A percentile compares a stretch with the other conserved stretches of the same genome.
Conservation (phyloP, 2,329 filamentous ascomycete genomes). For the Teratosphaeria zuluensis region DNA sequence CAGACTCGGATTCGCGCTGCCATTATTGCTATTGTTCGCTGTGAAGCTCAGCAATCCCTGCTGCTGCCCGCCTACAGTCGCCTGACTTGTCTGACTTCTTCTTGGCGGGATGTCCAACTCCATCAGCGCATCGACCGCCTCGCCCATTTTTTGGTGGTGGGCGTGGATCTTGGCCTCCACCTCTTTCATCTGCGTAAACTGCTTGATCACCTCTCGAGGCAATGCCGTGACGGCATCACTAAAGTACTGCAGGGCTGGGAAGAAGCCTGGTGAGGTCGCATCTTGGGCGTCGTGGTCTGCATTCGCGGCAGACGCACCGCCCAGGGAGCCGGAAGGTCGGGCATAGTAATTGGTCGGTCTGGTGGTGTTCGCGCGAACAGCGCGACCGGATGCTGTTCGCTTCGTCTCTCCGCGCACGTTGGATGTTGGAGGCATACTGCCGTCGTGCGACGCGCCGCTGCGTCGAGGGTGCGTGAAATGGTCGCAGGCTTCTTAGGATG, state of each 20-base stretch:
- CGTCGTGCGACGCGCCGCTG: slow-evolving; percentile 4
- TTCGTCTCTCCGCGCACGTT: slow-evolving; percentile 3
- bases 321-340: slow-evolving; percentile 34
- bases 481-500: not conserved
- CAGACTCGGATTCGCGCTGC: slow-evolving; percentile 28
- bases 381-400: slow-evolving; percentile 31
- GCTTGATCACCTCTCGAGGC: slow-evolving; percentile 87
- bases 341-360: slow-evolving; percentile 44
- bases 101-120: slow-evolving; percentile 35
- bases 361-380: slow-evolving; percentile 35
- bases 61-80: slow-evolving; percentile 1
- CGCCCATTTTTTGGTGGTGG: slow-evolving; percentile 71
- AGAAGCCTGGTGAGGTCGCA: slow-evolving; percentile 40
- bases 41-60: slow-evolving; percentile 28
- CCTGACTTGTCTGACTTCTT: slow-evolving; percentile 1
- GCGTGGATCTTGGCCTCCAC: slow-evolving; percentile 94
- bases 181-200: slow-evolving; percentile 93
- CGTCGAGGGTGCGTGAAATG: not conserved
- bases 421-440: slow-evolving; percentile 10
- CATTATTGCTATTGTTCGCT: slow-evolving; percentile 30
- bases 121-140: slow-evolving; percentile 47
- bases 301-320: slow-evolving; percentile 22
- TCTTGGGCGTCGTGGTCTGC: slow-evolving; percentile 15
- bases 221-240: slow-evolving; percentile 86
- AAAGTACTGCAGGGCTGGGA: slow-evolving; percentile 63